A percentile compares a stretch with the other conserved stretches of the same genome.
Conservation (phyloP, 2,329 filamentous ascomycete genomes). For the Cercospora sojina region DNA sequence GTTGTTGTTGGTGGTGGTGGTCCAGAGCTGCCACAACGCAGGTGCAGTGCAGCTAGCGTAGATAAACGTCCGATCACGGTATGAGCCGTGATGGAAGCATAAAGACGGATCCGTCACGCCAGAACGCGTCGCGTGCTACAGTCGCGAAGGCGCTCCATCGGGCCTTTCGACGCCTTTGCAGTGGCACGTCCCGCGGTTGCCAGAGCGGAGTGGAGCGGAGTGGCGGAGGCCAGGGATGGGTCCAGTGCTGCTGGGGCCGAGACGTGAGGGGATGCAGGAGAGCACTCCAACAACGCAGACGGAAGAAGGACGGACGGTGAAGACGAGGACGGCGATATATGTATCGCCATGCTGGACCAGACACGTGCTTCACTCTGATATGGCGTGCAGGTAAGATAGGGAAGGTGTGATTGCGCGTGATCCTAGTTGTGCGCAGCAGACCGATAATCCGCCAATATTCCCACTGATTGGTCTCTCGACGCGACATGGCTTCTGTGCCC, state of each 20-base stretch:
- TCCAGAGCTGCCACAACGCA: not conserved
- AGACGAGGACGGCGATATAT: not conserved
- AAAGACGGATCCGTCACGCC: not conserved
- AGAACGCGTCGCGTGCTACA: not conserved
- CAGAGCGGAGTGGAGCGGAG: not conserved
- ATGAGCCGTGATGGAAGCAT: not conserved
- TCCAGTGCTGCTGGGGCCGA: not conserved
- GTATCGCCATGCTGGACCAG: not conserved
- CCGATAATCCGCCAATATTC: not conserved
- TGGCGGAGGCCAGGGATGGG: not conserved
- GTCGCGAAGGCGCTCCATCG: not conserved
- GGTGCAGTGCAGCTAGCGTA: not conserved
- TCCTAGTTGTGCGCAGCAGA: not conserved
- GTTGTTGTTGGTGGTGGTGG: not conserved
- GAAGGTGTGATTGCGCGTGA: not conserved
- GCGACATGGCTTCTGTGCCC: not conserved
- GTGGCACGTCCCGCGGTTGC: not conserved
- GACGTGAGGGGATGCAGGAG: not conserved
- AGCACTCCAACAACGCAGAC: not conserved
- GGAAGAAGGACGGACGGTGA: not conserved
- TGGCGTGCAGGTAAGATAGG: not conserved
- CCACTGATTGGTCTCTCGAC: not conserved
- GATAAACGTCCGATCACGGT: not conserved
- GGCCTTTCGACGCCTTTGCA: not conserved
- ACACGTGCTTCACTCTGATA: not conserved